These are phyloP conservation scores for Ceratobasidium sp. DNA, from an alignment of 1,284 basidiomycete genomes.

Conservation along the genomic window DNA sequence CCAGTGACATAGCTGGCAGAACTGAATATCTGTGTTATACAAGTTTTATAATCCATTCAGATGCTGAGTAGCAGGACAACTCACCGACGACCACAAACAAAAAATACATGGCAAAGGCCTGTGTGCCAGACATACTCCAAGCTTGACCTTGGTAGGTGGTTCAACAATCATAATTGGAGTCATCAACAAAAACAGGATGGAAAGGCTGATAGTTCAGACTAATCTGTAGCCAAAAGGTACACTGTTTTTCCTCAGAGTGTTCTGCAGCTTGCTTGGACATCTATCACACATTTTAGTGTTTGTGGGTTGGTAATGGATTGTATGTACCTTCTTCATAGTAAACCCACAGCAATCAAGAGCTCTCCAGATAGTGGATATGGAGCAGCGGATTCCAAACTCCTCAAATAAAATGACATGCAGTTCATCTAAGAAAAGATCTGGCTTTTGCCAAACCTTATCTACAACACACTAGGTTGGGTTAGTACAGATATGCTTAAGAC, in stretches of 20 bases:
- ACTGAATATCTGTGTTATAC: slow-evolving; percentile 53
- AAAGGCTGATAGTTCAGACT: slow-evolving; percentile 11
- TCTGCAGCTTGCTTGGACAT: slow-evolving; percentile 23
- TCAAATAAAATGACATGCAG: slow-evolving; percentile 20
- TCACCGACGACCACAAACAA: slow-evolving; percentile 45
- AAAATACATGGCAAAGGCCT: slow-evolving; percentile 24
- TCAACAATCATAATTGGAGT: slow-evolving; percentile 40
- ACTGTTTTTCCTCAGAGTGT: not conserved
- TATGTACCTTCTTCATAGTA: slow-evolving; percentile 18
- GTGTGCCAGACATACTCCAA: slow-evolving; percentile 41
- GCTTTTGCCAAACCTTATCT: no score
- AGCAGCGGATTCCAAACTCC: slow-evolving; percentile 8
- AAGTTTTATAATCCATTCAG: no score
- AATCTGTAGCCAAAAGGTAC: slow-evolving; percentile 17
- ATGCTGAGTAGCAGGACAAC: not conserved
- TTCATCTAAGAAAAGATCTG: slow-evolving; percentile 45
- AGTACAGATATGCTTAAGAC: no score
- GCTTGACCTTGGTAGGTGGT: slow-evolving; percentile 31
- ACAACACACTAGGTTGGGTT: no score
- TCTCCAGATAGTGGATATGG: slow-evolving; percentile 21
- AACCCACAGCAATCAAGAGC: slow-evolving; percentile 32
- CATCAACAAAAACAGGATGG: slow-evolving; percentile 48
- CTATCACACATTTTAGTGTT: not conserved
- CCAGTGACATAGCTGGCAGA: slow-evolving; percentile 54
- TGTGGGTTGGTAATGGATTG: no score